phyloP scores from a whole-genome alignment of 768 basidiomycete species.

The Boletus sensibilis region DNA sequence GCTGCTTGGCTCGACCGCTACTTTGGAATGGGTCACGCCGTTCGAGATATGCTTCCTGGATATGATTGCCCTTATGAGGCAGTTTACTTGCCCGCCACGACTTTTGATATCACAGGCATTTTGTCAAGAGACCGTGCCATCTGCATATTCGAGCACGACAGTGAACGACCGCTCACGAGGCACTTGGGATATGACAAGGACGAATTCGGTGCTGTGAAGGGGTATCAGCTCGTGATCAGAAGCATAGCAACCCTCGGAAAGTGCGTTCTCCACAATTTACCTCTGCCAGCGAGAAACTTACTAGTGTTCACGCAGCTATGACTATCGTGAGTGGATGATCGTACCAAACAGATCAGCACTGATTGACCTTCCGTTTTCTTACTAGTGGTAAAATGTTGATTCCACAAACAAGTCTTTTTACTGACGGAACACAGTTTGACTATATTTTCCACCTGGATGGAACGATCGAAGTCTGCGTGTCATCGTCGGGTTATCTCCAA shows the following conservation, averaged over 20 bases:
- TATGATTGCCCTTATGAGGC: conserved; percentile 69
- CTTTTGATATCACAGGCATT: conserved; percentile 45
- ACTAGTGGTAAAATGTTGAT: conserved; percentile 31
- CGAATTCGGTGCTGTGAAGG: conserved; percentile 62
- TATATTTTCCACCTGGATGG: conserved; percentile 67
- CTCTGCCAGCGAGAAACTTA: neutral
- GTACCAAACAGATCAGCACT: neutral
- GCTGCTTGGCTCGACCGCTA: conserved; percentile 63
- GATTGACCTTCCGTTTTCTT: neutral
- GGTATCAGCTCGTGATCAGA: conserved; percentile 56
- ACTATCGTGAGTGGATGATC: conserved; percentile 44
- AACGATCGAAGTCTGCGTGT: conserved; percentile 64
- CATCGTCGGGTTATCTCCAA: conserved; percentile 69
- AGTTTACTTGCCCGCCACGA: conserved; percentile 57
- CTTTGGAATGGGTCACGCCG: conserved; percentile 59
- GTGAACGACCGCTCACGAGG: conserved; percentile 53
- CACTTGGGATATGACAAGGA: conserved; percentile 53
- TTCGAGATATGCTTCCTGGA: conserved; percentile 61
- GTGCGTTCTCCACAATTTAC: conserved; percentile 36
- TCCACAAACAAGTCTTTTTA: neutral
- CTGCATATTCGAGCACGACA: conserved; percentile 64
- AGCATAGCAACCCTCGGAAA: conserved; percentile 63
- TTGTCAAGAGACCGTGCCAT: conserved; percentile 52
- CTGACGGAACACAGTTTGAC: conserved; percentile 46
- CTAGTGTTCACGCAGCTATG: conserved; percentile 42